Evolutionary conservation across 2,329 filamentous ascomycete genomes (phyloP).

Genomic region (Arthroderma sp.): DNA sequence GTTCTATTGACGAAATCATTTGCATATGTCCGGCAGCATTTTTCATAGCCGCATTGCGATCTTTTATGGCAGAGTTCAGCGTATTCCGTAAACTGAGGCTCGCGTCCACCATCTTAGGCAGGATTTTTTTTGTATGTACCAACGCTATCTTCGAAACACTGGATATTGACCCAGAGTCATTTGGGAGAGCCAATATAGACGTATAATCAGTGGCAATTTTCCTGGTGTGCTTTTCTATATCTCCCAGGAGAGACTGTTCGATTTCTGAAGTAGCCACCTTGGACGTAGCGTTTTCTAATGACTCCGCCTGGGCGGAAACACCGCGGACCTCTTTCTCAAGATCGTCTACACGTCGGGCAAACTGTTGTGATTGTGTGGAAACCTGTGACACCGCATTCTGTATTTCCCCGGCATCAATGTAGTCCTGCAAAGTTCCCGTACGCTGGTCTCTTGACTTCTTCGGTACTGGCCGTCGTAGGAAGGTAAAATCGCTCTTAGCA

Average conservation of each 20-base stretch:
- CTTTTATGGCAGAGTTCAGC: slow-evolving; percentile 42
- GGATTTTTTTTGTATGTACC: slow-evolving; percentile 50
- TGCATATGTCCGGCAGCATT: slow-evolving; percentile 66
- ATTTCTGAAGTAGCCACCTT: slow-evolving; percentile 26
- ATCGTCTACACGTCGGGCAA: slow-evolving; percentile 48
- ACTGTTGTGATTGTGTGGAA: slow-evolving; percentile 46
- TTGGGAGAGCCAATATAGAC: slow-evolving; percentile 56
- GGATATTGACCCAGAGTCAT: slow-evolving; percentile 52
- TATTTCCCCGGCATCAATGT: slow-evolving; percentile 63
- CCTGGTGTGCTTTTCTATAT: slow-evolving; percentile 72
- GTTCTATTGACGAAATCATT: slow-evolving; percentile 67
- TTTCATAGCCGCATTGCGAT: slow-evolving; percentile 55
- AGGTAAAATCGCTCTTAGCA: slow-evolving; percentile 34
- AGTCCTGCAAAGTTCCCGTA: slow-evolving; percentile 55
- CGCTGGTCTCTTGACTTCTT: slow-evolving; percentile 33
- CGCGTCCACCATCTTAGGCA: slow-evolving; percentile 49
- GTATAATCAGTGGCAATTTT: slow-evolving; percentile 83
- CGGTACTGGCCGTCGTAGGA: slow-evolving; percentile 30
- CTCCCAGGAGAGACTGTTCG: slow-evolving; percentile 61
- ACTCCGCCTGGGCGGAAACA: slow-evolving; percentile 46
- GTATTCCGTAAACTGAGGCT: slow-evolving; percentile 43
- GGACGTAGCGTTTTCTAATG: slow-evolving; percentile 22
- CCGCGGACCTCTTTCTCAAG: slow-evolving; percentile 49
- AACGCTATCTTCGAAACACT: slow-evolving; percentile 54
- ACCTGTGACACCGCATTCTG: slow-evolving; percentile 59